Evolutionary conservation across 768 basidiomycete species (phyloP), one percentile per base, ranked within the genome.

Genomic region (Pisolithus microcarpus): DNA sequence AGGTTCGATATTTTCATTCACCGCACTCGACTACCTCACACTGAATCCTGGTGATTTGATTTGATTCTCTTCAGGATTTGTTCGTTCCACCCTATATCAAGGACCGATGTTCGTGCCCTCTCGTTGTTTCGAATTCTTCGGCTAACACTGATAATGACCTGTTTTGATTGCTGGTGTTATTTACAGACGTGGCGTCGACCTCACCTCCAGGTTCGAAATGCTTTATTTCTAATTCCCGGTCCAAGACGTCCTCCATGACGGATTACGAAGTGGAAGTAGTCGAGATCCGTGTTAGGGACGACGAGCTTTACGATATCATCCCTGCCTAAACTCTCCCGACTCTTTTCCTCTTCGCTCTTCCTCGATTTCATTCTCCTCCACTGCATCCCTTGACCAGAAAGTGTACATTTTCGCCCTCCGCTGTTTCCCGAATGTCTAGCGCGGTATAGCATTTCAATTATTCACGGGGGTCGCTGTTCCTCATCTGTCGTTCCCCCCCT

Each of bases 11-110:
- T 18, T 21, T 16, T 39, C 38, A 46, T 4, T 34, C 39, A 11
- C 18, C 16, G 11, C 10, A 9, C 11, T 24, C n/a, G 19, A 30
- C 10, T 18, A 8, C 10, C 21, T 34, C 16, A 19, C 21, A 55
- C 57, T 45, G 54, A 46, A 34, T 13, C 6, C 0, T 9, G 34
- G 34, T 11, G 34, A 34, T 15, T 34, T 34, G 11, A 15, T 11
- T 15, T 18, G 7, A n/a, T 23, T 7, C 26, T 43, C 49, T 15
- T n/a, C 48, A 91, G 88, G 89, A 91, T 57, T 75, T 91, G 18
- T 91, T 91, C 58, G 82, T 91, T 15, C 89, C 89, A 18, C 85
- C 89, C 5, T 91, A 91, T 60, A 88, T 89, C 72, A 91, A 91
- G 67, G 89, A 91, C 63, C 73, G 89, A 79, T 91, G 89, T 91